Percentiles rank a stretch among this genome's conserved stretches.
These are phyloP conservation scores for Coprinellus aureogranulatus DNA, from an alignment of 768 basidiomycete genomes.

Conservation along the genomic window DNA sequence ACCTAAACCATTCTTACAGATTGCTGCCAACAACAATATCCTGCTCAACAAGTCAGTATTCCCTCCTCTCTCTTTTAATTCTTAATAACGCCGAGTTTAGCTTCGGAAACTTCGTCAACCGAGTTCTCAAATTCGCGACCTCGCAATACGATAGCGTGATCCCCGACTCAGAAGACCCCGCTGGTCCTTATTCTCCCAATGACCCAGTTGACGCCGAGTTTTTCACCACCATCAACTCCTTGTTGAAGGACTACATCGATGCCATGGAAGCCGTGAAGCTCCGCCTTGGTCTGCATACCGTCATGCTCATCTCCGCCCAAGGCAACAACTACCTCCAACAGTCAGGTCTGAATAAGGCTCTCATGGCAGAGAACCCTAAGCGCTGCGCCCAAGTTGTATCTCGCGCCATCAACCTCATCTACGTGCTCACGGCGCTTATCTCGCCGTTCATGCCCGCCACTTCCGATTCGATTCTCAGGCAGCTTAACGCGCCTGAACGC, in stretches of 20 bases:
- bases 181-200: constrained; percentile 68
- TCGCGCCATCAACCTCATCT: constrained; percentile 90
- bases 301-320: constrained; percentile 85
- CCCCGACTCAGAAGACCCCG: constrained; percentile 72
- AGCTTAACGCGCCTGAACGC: constrained; percentile 88
- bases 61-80: neutral
- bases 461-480: constrained; percentile 72
- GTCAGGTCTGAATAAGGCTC: constrained; percentile 84
- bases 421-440: constrained; percentile 77
- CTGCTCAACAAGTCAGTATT: constrained; percentile 81
- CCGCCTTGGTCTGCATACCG: constrained; percentile 78
- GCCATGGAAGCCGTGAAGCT: constrained; percentile 92
- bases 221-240: constrained; percentile 71
- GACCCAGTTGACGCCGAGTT: constrained; percentile 72
- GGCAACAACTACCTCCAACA: constrained; percentile 96
- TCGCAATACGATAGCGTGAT: constrained; percentile 79
- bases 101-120: constrained; percentile 98
- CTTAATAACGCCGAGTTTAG: constrained; percentile 32
- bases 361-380: constrained; percentile 75
- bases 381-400: constrained; percentile 90
- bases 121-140: constrained; percentile 86
- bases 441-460: constrained; percentile 98
- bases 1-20: constrained; percentile 40
- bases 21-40: constrained; percentile 89
- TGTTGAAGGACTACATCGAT: constrained; percentile 76